Base-by-base conservation (phyloP, 306 rosid species). In the Vachellia pachyceras region DNA sequence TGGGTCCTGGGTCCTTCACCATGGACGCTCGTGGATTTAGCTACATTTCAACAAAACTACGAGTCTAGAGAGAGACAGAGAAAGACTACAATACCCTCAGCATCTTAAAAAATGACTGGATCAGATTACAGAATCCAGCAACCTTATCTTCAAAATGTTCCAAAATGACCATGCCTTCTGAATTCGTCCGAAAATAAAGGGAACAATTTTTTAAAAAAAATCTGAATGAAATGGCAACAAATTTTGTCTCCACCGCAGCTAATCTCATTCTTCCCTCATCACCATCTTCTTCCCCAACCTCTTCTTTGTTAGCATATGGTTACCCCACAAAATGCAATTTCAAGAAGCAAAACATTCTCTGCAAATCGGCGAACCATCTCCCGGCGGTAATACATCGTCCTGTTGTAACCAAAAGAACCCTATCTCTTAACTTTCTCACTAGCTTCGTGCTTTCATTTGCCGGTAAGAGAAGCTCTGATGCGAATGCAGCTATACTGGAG, bases 61-160 rank as follows among this genome's bases (percentile, higher is more conserved):
- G 3, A 3, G 65, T 10, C 35, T 8, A 23, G 17, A 23, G 29
- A 10, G 14, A 58, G 15, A 58, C 3, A 5, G 60, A 49, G 36
- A 25, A 54, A 78, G 83, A 85, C 82, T 20, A 45, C 0, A 76
- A 81, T 84, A 70, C 46, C 91, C 86, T 45, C 66, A 73, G 50
- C 52, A 79, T 50, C 72, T 20, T 61, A 58, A 73, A 76, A 83
- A 91, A 73, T 84, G 88, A 82, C 90, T 76, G 96, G 97, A 87
- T 85, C 85, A 83, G 90, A 87, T 84, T 71, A 82, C 88, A 81
- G 86, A 89, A 82, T 84, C 88, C 90, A 82, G 83, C 89, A 85
- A 91, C 90, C 99, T 90, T 93, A 93, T 91, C 98, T 79, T 87
- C n/a, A n/a, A n/a, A 84, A 72, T 20, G 72, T 82, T 78, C 92